Percentiles rank a stretch among this genome's conserved stretches.
These are phyloP conservation scores for Scenedesmus sp. DNA, from an alignment of 163 green algal genomes.

Conservation along the genomic window DNA sequence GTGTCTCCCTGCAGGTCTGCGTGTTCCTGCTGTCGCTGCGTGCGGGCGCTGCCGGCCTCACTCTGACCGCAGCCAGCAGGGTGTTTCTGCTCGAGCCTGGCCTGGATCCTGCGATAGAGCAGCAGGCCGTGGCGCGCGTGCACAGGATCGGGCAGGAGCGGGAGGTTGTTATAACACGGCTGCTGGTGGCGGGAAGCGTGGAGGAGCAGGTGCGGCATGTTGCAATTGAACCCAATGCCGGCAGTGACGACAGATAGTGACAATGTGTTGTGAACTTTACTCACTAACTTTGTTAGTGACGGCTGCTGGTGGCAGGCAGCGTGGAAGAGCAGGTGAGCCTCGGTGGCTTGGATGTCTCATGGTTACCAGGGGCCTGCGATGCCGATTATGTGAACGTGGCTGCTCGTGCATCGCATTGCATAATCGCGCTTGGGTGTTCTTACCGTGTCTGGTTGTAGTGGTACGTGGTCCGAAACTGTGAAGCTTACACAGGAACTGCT, in stretches of 20 bases:
- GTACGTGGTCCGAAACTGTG: no score
- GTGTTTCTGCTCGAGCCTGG: conserved; percentile 89
- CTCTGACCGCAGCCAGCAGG: conserved; percentile 77
- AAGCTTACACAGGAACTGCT: not conserved
- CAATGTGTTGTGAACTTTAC: not conserved
- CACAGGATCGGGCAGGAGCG: conserved; percentile 87
- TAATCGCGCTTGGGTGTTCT: no score
- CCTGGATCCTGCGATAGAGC: conserved; percentile 83
- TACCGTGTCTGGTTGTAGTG: no score
- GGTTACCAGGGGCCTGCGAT: no score
- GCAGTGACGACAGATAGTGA: not conserved
- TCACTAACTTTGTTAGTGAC: no score
- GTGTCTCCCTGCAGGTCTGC: conserved; percentile 28
- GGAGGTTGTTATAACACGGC: conserved; percentile 72
- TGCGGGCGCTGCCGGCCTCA: conserved; percentile 72
- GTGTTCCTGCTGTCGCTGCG: conserved; percentile 66
- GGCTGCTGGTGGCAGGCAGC: not conserved
- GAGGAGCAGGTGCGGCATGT: conserved; percentile 57
- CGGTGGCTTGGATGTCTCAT: no score
- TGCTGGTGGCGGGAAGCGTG: conserved; percentile 72
- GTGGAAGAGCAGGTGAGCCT: not conserved
- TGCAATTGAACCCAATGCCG: conserved; percentile 25
- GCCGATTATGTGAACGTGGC: no score
- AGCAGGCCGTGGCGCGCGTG: conserved; percentile 88
- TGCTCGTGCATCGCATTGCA: no score